Percentiles rank a stretch among this genome's conserved stretches.
Evolutionary conservation across 148 eudicot genomes (phyloP).

Genomic region (Nepenthes gracilis): DNA sequence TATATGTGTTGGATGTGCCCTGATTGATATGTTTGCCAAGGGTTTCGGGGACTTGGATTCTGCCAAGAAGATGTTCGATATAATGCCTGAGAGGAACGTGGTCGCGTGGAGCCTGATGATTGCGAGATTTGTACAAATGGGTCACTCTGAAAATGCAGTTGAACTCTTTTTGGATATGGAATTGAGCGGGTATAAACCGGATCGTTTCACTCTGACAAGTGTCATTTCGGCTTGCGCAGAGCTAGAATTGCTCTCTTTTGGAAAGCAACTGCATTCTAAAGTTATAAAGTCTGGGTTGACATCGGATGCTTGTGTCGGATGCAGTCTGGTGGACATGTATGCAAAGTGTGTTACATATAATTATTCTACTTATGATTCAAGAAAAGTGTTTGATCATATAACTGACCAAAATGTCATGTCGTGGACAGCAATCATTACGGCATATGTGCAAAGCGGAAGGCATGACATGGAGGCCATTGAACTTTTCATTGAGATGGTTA

Average conservation of each 20-base stretch:
- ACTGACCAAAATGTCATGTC: conserved; percentile 45
- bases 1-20: conserved; percentile 51
- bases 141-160: conserved; percentile 21
- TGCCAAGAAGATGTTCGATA: conserved; percentile 52
- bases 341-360: conserved; percentile 28
- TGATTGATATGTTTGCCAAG: conserved; percentile 48
- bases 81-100: conserved; percentile 45
- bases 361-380: conserved; percentile 30
- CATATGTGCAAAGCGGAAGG: conserved; percentile 36
- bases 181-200: conserved; percentile 27
- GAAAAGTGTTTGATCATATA: conserved; percentile 43
- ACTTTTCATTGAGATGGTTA: conserved; percentile 37
- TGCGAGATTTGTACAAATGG: conserved; percentile 43
- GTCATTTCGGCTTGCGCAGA: conserved; percentile 45
- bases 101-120: conserved; percentile 60
- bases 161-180: conserved; percentile 48
- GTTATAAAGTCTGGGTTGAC: conserved; percentile 31
- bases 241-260: conserved; percentile 22
- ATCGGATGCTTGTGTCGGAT: conserved; percentile 45
- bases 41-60: conserved; percentile 34
- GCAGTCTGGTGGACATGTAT: conserved; percentile 62
- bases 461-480: conserved; percentile 37
- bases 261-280: conserved; percentile 40
- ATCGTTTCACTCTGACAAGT: conserved; percentile 41
- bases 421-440: conserved; percentile 53